Percentiles rank a stretch among this genome's conserved stretches.
Conservation (phyloP, 2,329 filamentous ascomycete species). For the Exophiala oligosperma region DNA sequence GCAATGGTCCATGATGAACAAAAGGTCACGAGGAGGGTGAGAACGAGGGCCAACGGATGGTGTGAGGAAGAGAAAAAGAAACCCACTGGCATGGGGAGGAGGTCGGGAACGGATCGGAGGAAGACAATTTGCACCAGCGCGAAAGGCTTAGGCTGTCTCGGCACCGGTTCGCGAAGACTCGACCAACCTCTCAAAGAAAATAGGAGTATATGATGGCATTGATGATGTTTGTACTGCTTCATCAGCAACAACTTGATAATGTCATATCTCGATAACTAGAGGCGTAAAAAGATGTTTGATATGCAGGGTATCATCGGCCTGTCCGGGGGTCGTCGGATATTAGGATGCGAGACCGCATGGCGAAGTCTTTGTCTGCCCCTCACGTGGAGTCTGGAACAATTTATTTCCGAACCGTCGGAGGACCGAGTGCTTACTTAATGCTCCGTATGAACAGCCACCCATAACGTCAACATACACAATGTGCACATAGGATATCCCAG, state of each 20-base stretch:
- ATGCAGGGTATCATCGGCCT: too few species aligned
- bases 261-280: too few species aligned
- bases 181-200: background rate
- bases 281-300: too few species aligned
- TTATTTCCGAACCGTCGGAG: too few species aligned
- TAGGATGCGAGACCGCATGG: too few species aligned
- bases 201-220: background rate
- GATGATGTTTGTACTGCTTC: background rate
- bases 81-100: conserved; percentile 1
- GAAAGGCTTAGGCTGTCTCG: background rate
- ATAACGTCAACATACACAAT: too few species aligned
- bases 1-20: background rate
- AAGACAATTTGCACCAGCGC: background rate
- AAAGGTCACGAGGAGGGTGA: conserved; percentile 10
- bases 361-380: too few species aligned
- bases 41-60: conserved; percentile 3
- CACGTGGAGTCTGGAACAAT: too few species aligned
- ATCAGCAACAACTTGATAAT: background rate
- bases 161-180: background rate
- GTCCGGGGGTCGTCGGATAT: too few species aligned
- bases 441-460: too few species aligned
- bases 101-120: background rate
- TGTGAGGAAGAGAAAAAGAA: conserved; percentile 15
- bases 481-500: too few species aligned
- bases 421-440: too few species aligned